Base-by-base conservation (phyloP, 305 asterid species). In the Rubia tinctorum region DNA sequence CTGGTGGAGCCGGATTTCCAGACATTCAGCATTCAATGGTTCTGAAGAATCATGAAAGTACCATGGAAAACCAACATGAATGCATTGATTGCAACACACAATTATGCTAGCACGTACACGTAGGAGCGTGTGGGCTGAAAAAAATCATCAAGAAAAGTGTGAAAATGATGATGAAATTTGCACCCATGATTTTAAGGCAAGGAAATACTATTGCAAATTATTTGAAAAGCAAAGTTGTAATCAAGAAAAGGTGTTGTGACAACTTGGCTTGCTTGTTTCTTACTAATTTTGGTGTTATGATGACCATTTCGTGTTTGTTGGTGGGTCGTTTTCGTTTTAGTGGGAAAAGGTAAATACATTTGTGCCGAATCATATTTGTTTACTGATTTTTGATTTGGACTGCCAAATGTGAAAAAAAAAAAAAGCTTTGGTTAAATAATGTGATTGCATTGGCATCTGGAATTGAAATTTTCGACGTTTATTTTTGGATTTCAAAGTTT, bases 211-310 rank as follows among this genome's bases (percentile, higher is more conserved):
- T 51, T 44, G 14, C 27, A 58, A 76, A 79, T 65, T 75, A 56
- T 47, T 47, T 69, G 83, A 80, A 90, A 90, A 86, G 96, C 84
- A 81, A 87, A 87, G 88, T 79, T 67, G 61, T 37, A 66, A 30
- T 75, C 27, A 37, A 37, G 56, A 80, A 73, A 68, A 74, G 71
- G 67, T 75, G 37, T 69, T 55, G 75, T 65, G 80, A 71, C 78
- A 80, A 74, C 69, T 72, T 68, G 65, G 78, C 90, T 90, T 87
- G 77, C 75, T 63, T 77, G 83, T 80, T 78, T 81, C 73, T 77
- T 85, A 68, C 70, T 68, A 61, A 73, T 68, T 66, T 68, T 64
- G 45, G 40, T 73, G 65, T 70, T 44, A 64, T 72, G 65, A 75
- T 66, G 47, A 73, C 43, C 70, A 40, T 73, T 75, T 76, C 71